Conservation (phyloP, 257 asterid genomes). For the Asclepias syriaca region DNA sequence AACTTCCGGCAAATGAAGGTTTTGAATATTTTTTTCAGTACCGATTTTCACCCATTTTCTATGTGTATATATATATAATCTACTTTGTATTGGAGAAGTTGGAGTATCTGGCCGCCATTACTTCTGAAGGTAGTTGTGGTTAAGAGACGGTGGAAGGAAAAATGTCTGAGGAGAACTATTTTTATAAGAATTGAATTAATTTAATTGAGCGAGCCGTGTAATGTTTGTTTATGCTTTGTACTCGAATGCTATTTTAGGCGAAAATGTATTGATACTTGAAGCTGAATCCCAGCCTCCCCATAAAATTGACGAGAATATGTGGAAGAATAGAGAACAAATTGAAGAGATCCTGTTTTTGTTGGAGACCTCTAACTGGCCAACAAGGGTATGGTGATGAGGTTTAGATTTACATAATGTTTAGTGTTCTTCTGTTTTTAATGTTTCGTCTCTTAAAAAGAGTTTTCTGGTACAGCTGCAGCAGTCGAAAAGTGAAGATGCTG, state of each 20-base stretch:
- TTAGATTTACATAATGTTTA: constrained; percentile 1
- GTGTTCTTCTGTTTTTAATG: not conserved
- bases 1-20: constrained; percentile 64
- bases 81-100: too few relatives aligned
- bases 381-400: constrained; percentile 38
- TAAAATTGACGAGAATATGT: constrained; percentile 92
- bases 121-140: not conserved
- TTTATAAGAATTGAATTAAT: not conserved
- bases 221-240: constrained; percentile 1
- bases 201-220: not conserved
- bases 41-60: not conserved
- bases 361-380: constrained; percentile 63
- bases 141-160: not conserved
- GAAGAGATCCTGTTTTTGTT: constrained; percentile 75
- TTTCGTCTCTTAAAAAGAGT: not conserved
- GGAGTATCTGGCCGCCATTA: not conserved
- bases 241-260: constrained; percentile 42
- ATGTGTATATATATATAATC: not conserved
- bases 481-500: constrained; percentile 43
- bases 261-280: constrained; percentile 52
- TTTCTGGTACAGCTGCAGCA: constrained; percentile 44
- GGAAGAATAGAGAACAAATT: constrained; percentile 94
- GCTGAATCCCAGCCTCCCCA: constrained; percentile 84
- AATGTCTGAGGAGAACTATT: not conserved
- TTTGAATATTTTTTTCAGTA: not conserved